Base-by-base conservation (phyloP, 2,329 filamentous ascomycete species). In the Chrysosporium keratinophilum region DNA sequence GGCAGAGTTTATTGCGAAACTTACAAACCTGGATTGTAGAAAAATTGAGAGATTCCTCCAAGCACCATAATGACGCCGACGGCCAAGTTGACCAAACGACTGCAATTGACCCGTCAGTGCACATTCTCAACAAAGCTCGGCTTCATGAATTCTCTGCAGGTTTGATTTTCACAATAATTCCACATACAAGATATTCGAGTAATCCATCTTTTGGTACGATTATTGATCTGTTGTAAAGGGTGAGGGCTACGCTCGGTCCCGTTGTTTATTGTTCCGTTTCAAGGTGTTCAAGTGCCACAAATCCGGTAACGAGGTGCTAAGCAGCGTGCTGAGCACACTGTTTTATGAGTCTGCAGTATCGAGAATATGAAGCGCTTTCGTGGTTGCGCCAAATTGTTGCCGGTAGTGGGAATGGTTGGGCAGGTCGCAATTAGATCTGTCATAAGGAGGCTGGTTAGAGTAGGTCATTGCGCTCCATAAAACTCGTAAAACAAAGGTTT, bases 61-160 rank as follows among this genome's bases (percentile, higher is more conserved):
- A 95, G 77, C 46, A 95, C 76, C 82, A 95, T 94, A 61, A 95
- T 79, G 62, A 84, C 84, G 64, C 84, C 93, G 59, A 94, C 83
- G 64, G 77, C 87, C 71, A 98, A 78, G 79, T 98, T 98, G 70
- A 95, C 87, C 67, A 97, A 82, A 67, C 93, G 93, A 76, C 93
- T 97, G 69, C 62, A 53, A 33, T 50, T 14, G n/a, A 20, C 4
- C 34, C 37, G 46, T 50, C 19, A 50, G 45, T 15, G 34, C 28
- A n/a, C 28, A 5, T 45, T 14, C 44, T 14, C 14, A 1, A 49
- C n/a, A 50, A 50, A 31, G 42, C 19, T 20, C 31, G 34, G 9
- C 10, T 10, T 19, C 17, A 3, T 5, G 41, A 12, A 42, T n/a
- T 14, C 39, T 43, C 23, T 12, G 23, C 12, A 19, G 23, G 19